phyloP scores from a whole-genome alignment of 306 rosid genomes.

The Pterocarpus macrocarpus region DNA sequence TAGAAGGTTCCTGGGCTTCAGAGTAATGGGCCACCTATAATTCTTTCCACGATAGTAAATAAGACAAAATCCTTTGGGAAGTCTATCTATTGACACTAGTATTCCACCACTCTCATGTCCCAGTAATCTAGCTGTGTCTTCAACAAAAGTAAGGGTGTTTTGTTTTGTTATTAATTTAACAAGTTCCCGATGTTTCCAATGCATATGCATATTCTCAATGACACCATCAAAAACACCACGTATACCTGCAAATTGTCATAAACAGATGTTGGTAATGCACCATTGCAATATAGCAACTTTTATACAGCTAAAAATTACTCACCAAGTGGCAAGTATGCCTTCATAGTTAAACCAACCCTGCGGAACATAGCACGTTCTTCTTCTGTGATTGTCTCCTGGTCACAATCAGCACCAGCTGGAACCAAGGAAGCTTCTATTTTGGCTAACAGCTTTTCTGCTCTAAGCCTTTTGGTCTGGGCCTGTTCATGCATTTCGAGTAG shows the following conservation, averaged over 20 bases:
- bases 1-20: slow-evolving; percentile 87
- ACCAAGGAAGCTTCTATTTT: slow-evolving; percentile 83
- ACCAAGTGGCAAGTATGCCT: slow-evolving; percentile 92
- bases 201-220: slow-evolving; percentile 95
- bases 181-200: slow-evolving; percentile 96
- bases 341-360: slow-evolving; percentile 88
- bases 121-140: slow-evolving; percentile 89
- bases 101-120: slow-evolving; percentile 94
- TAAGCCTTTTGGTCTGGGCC: slow-evolving; percentile 83
- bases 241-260: slow-evolving; percentile 69
- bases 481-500: slow-evolving; percentile 56
- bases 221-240: slow-evolving; percentile 92
- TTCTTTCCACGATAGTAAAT: slow-evolving; percentile 97
- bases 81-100: slow-evolving; percentile 85
- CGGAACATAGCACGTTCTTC: slow-evolving; percentile 96
- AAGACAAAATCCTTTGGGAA: slow-evolving; percentile 89
- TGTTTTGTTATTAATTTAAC: slow-evolving; percentile 91
- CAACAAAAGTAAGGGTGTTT: slow-evolving; percentile 83
- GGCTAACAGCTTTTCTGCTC: slow-evolving; percentile 76
- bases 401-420: slow-evolving; percentile 83
- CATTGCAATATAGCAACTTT: slow-evolving; percentile 37
- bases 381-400: slow-evolving; percentile 92
- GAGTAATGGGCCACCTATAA: slow-evolving; percentile 76
- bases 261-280: slow-evolving; percentile 42
- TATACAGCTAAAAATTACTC: slow-evolving; percentile 49